A percentile compares a stretch with the other conserved stretches of the same genome.
Conservation (phyloP, 176 grass and related monocot species). For the Phragmites australis region DNA sequence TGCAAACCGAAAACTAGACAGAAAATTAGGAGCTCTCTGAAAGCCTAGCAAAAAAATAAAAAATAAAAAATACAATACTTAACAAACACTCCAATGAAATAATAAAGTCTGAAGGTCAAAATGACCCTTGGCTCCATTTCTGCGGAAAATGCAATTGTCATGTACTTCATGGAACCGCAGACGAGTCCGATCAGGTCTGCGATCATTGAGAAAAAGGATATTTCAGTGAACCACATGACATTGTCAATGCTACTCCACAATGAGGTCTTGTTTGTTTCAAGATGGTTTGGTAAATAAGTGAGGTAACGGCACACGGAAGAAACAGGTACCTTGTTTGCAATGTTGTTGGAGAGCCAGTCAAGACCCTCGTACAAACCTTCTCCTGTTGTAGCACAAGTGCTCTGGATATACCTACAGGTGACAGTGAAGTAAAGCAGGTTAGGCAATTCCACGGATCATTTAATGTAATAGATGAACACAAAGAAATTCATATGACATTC, state of each 20-base stretch:
- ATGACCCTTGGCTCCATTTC: background rate
- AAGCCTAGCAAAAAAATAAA: slow-evolving; percentile 28
- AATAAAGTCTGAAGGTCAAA: slow-evolving; percentile 33
- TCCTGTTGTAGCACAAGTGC: slow-evolving; percentile 68
- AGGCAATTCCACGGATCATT: background rate
- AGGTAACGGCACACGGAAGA: background rate
- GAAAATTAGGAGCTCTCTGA: slow-evolving; percentile 34
- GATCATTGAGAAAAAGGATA: background rate
- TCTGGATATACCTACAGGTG: slow-evolving; percentile 66
- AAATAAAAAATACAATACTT: slow-evolving; percentile 28
- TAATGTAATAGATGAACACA: background rate
- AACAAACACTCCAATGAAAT: slow-evolving; percentile 17
- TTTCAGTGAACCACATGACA: background rate
- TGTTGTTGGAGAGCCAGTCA: slow-evolving; percentile 76
- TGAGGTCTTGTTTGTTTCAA: background rate
- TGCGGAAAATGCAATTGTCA: background rate
- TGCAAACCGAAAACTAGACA: too few species aligned
- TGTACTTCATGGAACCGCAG: background rate
- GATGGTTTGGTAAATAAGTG: background rate
- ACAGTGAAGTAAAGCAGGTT: background rate
- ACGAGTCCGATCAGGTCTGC: slow-evolving; percentile 22
- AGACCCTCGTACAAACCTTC: slow-evolving; percentile 75
- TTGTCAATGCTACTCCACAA: background rate
- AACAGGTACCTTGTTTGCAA: slow-evolving; percentile 63
- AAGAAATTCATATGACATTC: too few species aligned